Evolutionary conservation across 306 rosid genomes (phyloP), one percentile per base, ranked within the genome.

Genomic region (Morella rubra): DNA sequence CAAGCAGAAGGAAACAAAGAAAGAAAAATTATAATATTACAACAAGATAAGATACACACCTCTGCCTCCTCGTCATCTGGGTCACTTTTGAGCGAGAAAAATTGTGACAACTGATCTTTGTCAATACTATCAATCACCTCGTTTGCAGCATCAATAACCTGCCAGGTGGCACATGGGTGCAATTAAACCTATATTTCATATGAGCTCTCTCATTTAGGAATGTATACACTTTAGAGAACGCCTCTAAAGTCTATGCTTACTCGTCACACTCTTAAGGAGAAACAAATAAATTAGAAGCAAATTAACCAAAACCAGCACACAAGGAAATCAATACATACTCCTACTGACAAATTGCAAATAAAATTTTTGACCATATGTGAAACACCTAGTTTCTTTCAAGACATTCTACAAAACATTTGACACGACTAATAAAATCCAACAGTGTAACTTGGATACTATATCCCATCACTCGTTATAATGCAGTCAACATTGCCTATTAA

Each of bases 21-120:
- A 24, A 69, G 52, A 55, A 47, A 13, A 7, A 62, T 0, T 62
- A 54, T 14, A 47, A 45, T 32, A 13, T n/a, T 3, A 56, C 59
- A 19, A 79, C 6, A 44, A 6, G 40, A 74, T 24, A 45, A 78
- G 74, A 32, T 32, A 32, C 15, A 15, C 46, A 95, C 98, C 93
- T 95, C 98, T 54, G 88, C 88, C 46, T 92, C 97, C 72, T 95
- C 98, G 54, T 92, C 97, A 72, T 95, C 98, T 0, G 96, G 89
- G 67, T 95, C 97, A 84, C 77, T 83, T 88, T 84, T 92, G 22
- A 90, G 78, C 2, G 95, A 88, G 79, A 90, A 85, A 77, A 22
- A 84, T 73, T 84, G 90, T 19, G 92, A 89, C 32, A 95, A 79
- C 87, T 92, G 97, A 15, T 95, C 98, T 87, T 32, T 88, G 85